Evolutionary conservation across 768 basidiomycete species (phyloP).

Genomic region (Russula brevipes): DNA sequence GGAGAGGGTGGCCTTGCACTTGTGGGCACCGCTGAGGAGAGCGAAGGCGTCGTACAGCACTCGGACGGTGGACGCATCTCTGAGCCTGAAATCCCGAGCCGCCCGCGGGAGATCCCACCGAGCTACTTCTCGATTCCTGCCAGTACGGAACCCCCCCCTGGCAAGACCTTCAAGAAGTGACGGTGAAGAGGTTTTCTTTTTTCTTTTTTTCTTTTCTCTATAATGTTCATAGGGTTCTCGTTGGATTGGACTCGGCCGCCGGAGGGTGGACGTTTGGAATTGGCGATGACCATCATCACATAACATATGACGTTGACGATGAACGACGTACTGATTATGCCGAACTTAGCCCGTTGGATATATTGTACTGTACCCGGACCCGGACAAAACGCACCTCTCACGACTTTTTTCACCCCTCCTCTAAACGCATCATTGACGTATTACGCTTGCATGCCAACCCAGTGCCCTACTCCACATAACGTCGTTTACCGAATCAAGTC

Average conservation of each 20-base stretch:
- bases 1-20: conserved; percentile 25
- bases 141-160: background rate
- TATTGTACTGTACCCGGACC: too few species aligned
- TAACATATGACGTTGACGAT: background rate
- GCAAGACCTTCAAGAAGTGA: background rate
- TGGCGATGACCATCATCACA: background rate
- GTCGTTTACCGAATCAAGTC: too few species aligned
- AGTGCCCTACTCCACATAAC: too few species aligned
- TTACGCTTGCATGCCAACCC: too few species aligned
- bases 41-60: conserved; percentile 29
- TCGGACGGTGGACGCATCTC: conserved; percentile 28
- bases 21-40: conserved; percentile 25
- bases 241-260: background rate
- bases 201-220: background rate
- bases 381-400: too few species aligned
- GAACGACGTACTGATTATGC: background rate
- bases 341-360: too few species aligned
- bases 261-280: background rate
- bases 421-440: too few species aligned
- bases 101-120: conserved; percentile 27
- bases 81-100: conserved; percentile 2
- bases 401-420: too few species aligned
- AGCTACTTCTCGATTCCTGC: conserved; percentile 8
- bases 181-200: too few species aligned
- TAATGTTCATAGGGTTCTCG: background rate